phyloP scores from a whole-genome alignment of 2,329 filamentous ascomycete genomes.

The Diaporthe citrichinensis region DNA sequence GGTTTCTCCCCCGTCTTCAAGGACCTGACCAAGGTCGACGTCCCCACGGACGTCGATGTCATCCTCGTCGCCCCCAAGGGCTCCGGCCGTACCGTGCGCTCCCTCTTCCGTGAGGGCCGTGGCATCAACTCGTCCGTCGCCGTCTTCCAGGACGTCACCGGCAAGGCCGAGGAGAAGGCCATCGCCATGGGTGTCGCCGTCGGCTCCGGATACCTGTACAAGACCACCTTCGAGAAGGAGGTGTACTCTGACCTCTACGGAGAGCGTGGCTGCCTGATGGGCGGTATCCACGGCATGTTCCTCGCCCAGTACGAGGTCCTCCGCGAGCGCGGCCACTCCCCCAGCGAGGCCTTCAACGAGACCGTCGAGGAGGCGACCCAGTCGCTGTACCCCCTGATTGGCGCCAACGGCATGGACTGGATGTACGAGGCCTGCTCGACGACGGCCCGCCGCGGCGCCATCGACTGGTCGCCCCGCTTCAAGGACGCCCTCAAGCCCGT shows the following conservation, averaged over 20 bases:
- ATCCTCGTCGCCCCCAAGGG: slow-evolving; percentile 99
- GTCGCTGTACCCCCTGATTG: slow-evolving; percentile 97
- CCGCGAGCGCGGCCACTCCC: slow-evolving; percentile 97
- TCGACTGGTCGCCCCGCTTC: slow-evolving; percentile 98
- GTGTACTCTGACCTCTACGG: slow-evolving; percentile 99
- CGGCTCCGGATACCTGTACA: slow-evolving; percentile 98
- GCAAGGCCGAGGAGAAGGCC: slow-evolving; percentile 98
- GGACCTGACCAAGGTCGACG: slow-evolving; percentile 98
- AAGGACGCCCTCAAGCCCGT: slow-evolving; percentile 99
- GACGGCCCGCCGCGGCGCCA: slow-evolving; percentile 96
- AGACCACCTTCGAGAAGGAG: slow-evolving; percentile 99
- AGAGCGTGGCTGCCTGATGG: slow-evolving; percentile 99
- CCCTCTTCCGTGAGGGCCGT: slow-evolving; percentile 98
- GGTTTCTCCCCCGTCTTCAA: slow-evolving; percentile 99
- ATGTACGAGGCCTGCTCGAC: slow-evolving; percentile 99
- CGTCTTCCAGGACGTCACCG: slow-evolving; percentile 98
- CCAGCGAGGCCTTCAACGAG: slow-evolving; percentile 99
- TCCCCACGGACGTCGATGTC: slow-evolving; percentile 95
- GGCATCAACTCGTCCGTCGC: slow-evolving; percentile 99
- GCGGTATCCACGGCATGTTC: slow-evolving; percentile 99
- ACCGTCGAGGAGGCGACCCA: slow-evolving; percentile 99
- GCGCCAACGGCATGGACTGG: slow-evolving; percentile 99
- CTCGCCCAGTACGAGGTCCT: slow-evolving; percentile 99
- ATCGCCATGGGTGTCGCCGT: slow-evolving; percentile 96
- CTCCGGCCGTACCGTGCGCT: slow-evolving; percentile 97